Evolutionary conservation across 805 yeast species (phyloP).

Genomic region (Vanderwaltozyma verrucispora): DNA sequence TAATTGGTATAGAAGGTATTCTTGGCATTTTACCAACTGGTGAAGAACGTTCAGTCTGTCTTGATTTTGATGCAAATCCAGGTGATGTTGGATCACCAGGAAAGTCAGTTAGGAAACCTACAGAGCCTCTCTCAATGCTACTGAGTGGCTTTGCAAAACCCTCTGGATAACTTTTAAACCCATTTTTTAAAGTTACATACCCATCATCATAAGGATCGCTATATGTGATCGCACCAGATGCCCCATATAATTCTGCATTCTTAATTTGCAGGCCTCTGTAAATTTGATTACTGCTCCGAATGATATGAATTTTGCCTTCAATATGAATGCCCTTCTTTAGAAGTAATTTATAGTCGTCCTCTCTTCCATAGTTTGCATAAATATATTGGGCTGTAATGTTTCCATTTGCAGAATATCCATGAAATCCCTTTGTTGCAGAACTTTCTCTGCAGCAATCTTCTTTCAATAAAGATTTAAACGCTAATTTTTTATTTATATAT

Average conservation of each 20-base stretch:
- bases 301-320: slow-evolving; percentile 47
- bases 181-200: slow-evolving; percentile 43
- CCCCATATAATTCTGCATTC: slow-evolving; percentile 54
- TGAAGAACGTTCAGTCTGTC: slow-evolving; percentile 30
- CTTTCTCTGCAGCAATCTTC: slow-evolving; percentile 38
- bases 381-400: slow-evolving; percentile 45
- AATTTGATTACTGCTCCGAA: slow-evolving; percentile 37
- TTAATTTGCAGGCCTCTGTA: slow-evolving; percentile 48
- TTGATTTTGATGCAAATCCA: slow-evolving; percentile 47
- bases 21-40: slow-evolving; percentile 37
- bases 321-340: slow-evolving; percentile 33
- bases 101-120: slow-evolving; percentile 42
- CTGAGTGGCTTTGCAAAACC: slow-evolving; percentile 59
- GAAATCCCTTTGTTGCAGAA: slow-evolving; percentile 39
- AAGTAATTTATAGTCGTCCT: slow-evolving; percentile 42
- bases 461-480: slow-evolving; percentile 39
- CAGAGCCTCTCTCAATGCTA: slow-evolving; percentile 53
- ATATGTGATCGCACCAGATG: slow-evolving; percentile 44
- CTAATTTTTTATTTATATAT: slow-evolving; percentile 25
- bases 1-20: slow-evolving; percentile 46
- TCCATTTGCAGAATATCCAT: slow-evolving; percentile 58
- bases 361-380: slow-evolving; percentile 50
- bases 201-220: slow-evolving; percentile 42
- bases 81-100: slow-evolving; percentile 80
- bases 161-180: slow-evolving; percentile 46